phyloP scores from a whole-genome alignment of 2,329 filamentous ascomycete species.

The Pochonia chlamydosporia region DNA sequence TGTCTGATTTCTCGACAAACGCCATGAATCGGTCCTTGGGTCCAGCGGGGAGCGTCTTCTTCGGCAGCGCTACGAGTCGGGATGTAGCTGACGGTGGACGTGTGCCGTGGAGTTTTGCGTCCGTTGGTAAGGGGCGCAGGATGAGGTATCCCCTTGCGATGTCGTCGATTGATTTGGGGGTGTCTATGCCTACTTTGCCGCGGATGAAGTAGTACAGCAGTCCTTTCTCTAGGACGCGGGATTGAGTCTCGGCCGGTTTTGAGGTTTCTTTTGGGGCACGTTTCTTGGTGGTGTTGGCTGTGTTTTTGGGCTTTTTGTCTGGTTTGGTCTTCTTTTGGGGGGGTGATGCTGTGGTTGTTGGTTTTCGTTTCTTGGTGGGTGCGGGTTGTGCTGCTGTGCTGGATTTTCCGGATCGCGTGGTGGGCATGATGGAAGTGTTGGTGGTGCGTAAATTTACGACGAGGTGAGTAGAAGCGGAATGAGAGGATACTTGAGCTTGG shows the following conservation, averaged over 20 bases:
- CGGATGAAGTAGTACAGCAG: slow-evolving; percentile 90
- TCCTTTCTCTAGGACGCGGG: slow-evolving; percentile 70
- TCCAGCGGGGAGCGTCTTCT: slow-evolving; percentile 72
- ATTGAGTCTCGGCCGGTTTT: neutral
- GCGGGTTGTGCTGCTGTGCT: neutral
- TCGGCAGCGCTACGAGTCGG: slow-evolving; percentile 72
- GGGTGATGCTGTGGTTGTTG: neutral
- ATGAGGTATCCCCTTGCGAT: slow-evolving; percentile 76
- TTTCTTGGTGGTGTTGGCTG: neutral
- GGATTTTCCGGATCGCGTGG: neutral
- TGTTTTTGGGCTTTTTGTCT: neutral
- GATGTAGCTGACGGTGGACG: slow-evolving; percentile 52
- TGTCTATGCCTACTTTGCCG: slow-evolving; percentile 65
- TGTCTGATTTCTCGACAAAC: slow-evolving; percentile 72
- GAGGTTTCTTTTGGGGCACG: neutral
- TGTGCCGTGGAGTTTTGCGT: slow-evolving; percentile 50
- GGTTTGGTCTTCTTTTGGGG: neutral
- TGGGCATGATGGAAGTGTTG: neutral
- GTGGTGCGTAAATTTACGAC: neutral
- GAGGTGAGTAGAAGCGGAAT: neutral
- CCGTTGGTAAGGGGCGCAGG: slow-evolving; percentile 63
- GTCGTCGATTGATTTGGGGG: slow-evolving; percentile 64
- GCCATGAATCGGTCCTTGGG: slow-evolving; percentile 68
- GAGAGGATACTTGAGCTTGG: too few species aligned
- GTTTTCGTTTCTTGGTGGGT: neutral